These are phyloP conservation scores for Malus asiatica DNA, from an alignment of 306 rosid species.

Conservation along the genomic window DNA sequence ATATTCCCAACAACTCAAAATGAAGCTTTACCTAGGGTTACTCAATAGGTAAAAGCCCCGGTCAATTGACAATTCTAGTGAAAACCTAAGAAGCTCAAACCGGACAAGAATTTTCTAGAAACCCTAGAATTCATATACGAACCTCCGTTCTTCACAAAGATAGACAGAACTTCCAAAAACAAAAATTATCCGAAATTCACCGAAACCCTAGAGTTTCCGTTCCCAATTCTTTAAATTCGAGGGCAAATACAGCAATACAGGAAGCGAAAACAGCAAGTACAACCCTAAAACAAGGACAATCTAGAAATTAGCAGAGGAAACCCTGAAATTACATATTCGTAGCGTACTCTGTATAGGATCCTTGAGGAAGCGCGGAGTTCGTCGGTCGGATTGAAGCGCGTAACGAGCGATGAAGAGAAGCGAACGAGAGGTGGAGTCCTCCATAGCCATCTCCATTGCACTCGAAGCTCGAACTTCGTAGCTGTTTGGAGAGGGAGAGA, in stretches of 20 bases:
- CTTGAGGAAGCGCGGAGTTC: conserved; percentile 49
- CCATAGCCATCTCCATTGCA: conserved; percentile 72
- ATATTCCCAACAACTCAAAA: neutral
- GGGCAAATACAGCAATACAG: conserved; percentile 3
- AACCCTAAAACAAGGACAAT: conserved; percentile 3
- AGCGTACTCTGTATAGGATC: conserved; percentile 46
- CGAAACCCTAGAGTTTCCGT: conserved; percentile 11
- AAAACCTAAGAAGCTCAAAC: neutral
- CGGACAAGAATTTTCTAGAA: neutral
- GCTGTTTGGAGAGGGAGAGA: conserved; percentile 9
- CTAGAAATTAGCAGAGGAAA: conserved; percentile 32
- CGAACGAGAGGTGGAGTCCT: conserved; percentile 40
- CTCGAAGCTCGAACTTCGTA: neutral
- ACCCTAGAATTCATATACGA: conserved; percentile 2
- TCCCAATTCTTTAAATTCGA: conserved; percentile 17
- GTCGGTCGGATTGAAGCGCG: conserved; percentile 37
- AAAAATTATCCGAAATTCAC: conserved; percentile 17
- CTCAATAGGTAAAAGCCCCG: neutral
- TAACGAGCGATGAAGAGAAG: conserved; percentile 38
- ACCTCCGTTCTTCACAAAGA: neutral
- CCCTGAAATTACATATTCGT: conserved; percentile 36
- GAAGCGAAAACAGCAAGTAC: conserved; percentile 1
- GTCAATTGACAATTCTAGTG: neutral
- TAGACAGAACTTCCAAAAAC: neutral
- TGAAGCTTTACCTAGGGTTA: neutral